Evolutionary conservation across 2,329 filamentous ascomycete genomes (phyloP), one percentile per base, ranked within the genome.

Genomic region (Rutstroemia sydowiana): DNA sequence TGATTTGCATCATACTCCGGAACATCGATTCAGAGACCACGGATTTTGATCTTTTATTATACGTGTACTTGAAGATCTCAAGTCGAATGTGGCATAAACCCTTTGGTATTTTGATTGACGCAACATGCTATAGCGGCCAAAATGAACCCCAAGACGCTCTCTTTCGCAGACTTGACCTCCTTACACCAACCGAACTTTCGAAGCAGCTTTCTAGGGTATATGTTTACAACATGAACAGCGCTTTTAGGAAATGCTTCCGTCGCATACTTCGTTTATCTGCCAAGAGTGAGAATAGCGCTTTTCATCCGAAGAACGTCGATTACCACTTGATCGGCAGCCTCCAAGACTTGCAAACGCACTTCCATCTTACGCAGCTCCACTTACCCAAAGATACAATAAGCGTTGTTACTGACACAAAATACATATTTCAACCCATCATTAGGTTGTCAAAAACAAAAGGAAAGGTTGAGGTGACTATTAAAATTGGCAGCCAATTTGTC

Each of bases 191-290:
- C 0, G 83, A 87, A 59, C 65, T 86, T 41, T 73, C 76, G 1
- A 73, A 73, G 47, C 78, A 82, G 54, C 69, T 86, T 3, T 72
- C 76, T 1, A 74, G 81, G 34, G 74, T 85, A 37, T 87, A 86
- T 57, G 73, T 87, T 14, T 86, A 87, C 67, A 87, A 87, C 62
- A 86, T 86, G 82, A 87, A 87, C 60, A 85, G 79, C 61, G 77
- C 81, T 10, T 85, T 84, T 65, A 75, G 76, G 57, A 83, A 84
- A 72, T 85, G 81, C 59, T 80, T 86, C 60, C 75, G 83, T 5
- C 76, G 81, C 21, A 71, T 85, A 20, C 68, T 87, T 16, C 74
- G 81, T n/a, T 69, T 82, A 5, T 78, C 78, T 34, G 75, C 78
- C 8, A 82, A 81, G 61, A 81, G 75, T 55, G 81, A 84, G 2